Conservation (phyloP, 805 yeast species). For the Teunomyces panamensis region DNA sequence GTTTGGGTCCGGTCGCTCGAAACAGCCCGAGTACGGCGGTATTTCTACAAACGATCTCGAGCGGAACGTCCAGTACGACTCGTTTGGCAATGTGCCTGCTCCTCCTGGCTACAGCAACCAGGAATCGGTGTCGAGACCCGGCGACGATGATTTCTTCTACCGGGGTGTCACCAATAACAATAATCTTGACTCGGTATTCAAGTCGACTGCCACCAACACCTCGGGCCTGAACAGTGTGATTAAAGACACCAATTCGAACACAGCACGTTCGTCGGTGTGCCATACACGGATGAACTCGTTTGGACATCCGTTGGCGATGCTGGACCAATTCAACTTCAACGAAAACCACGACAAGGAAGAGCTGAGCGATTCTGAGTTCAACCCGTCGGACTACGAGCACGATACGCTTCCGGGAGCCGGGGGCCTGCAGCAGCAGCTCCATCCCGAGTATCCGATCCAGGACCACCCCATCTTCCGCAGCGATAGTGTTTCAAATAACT, state of each 20-base stretch:
- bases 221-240: constrained; percentile 7
- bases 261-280: constrained; percentile 10
- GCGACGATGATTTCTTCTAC: constrained; percentile 35
- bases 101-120: constrained; percentile 5
- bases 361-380: constrained; percentile 12
- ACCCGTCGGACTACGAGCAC: constrained; percentile 18
- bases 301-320: constrained; percentile 20
- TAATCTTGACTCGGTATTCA: constrained; percentile 40
- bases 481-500: constrained; percentile 18
- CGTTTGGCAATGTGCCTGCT: constrained; percentile 9
- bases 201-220: constrained; percentile 6
- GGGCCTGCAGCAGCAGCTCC: not conserved
- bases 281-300: constrained; percentile 28
- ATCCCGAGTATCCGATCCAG: not conserved
- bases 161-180: constrained; percentile 44
- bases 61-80: constrained; percentile 14
- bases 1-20: constrained; percentile 21
- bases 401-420: constrained; percentile 8
- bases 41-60: constrained; percentile 22
- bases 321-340: constrained; percentile 19
- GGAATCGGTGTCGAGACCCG: constrained; percentile 11
- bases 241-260: constrained; percentile 7
- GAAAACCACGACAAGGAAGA: constrained; percentile 13
- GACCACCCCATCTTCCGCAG: constrained; percentile 5
- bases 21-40: not conserved